These are phyloP conservation scores for Alternaria ventricosa DNA, from an alignment of 2,329 filamentous ascomycete genomes.

Conservation along the genomic window DNA sequence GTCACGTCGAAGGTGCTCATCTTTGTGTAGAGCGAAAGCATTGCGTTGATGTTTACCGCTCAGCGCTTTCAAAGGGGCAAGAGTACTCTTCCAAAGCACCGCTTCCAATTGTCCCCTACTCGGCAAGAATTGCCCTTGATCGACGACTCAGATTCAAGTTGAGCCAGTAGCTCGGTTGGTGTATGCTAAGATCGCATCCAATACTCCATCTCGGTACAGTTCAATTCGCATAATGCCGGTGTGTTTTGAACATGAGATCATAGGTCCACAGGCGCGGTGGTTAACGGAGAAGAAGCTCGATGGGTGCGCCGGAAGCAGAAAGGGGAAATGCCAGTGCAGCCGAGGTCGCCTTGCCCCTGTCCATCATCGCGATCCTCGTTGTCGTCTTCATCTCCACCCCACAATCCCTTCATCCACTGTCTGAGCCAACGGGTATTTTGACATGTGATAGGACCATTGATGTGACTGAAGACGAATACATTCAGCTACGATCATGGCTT, in stretches of 20 bases:
- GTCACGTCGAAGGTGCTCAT: background rate
- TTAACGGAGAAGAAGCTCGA: conserved; percentile 8
- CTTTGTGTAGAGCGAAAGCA: background rate
- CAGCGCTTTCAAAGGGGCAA: background rate
- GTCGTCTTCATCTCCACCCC: background rate
- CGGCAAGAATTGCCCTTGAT: background rate
- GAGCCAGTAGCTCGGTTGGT: conserved; percentile 1
- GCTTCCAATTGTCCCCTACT: background rate
- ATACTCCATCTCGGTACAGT: conserved; percentile 1
- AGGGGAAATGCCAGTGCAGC: conserved; percentile 19
- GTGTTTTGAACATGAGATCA: conserved; percentile 4
- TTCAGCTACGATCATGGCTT: background rate
- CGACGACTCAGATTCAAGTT: conserved; percentile 43
- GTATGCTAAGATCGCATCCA: conserved; percentile 8
- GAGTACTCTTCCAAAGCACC: background rate
- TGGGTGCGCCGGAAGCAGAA: conserved; percentile 6
- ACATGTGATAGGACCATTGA: background rate
- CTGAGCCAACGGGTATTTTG: background rate
- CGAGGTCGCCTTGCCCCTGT: conserved; percentile 3
- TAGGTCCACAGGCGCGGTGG: background rate
- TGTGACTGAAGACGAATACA: background rate
- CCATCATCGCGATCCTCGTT: background rate
- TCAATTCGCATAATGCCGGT: conserved; percentile 7
- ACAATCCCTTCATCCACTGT: background rate
- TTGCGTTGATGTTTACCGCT: background rate